Evolutionary conservation across 2,329 filamentous ascomycete species (phyloP), one percentile per base, ranked within the genome.

Genomic region (Leptographium procerum): DNA sequence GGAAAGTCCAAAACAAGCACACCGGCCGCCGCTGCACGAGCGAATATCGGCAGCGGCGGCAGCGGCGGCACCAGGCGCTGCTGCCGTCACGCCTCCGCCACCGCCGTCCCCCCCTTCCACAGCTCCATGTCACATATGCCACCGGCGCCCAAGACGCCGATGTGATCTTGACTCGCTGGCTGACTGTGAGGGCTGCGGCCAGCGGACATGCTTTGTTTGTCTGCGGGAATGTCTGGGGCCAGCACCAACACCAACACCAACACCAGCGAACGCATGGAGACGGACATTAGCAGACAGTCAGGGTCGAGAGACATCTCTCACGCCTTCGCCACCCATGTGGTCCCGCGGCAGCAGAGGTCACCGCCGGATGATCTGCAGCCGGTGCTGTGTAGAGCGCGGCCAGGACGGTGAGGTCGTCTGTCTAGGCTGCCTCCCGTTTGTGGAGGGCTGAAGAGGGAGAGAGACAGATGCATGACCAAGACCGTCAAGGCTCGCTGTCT

Each of bases 121-220:
- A 2, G 26, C 47, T 4, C 78, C 84, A 0, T 89, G 86, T 68
- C 83, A 88, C 70, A 81, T 87, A 62, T 89, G 86, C 74, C 79
- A 80, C 65, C 79, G 83, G 48, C 79, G 79, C 57, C 86, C 86
- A 1, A 84, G 77, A 56, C 82, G 82, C 64, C 86, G 81, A 67
- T 77, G 77, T 7, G 84, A 88, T 59, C 75, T 88, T 36, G 84
- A 87, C 68, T 81, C 80, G 11, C 88, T 83, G 66, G 79, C 83
- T 52, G 76, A 83, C 64, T 89, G 86, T 67, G 72, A 80, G 63
- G 77, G 80, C 16, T 89, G 86, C 66, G 74, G 76, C 11, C 73
- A 79, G 61, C 75, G 84, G 48, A 81, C 85, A 0, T 89, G 86
- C 67, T 88, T 80, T 65, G 76, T 89, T n/a, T 89, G 86, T 67